Percentiles rank a stretch among this genome's conserved stretches.
Conservation (phyloP, 345 rosid species). For the Ceriops decandra region DNA sequence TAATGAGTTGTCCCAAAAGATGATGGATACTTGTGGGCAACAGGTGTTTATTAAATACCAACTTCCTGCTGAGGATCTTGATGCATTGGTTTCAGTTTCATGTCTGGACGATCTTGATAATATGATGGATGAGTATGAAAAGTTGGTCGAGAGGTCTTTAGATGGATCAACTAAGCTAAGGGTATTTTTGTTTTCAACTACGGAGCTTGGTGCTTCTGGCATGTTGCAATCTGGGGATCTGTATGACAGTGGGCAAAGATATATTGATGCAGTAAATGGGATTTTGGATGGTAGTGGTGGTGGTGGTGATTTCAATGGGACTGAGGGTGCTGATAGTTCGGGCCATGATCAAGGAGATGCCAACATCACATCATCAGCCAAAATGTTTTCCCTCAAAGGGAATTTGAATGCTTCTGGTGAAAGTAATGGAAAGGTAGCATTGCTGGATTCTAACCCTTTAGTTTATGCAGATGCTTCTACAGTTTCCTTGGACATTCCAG, state of each 20-base stretch:
- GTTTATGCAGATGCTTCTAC: conserved; percentile 35
- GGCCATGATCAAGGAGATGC: neutral
- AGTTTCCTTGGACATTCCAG: conserved; percentile 34
- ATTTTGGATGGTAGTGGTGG: conserved; percentile 28
- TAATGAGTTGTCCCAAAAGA: conserved; percentile 51
- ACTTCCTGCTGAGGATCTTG: conserved; percentile 83
- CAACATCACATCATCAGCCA: conserved; percentile 34
- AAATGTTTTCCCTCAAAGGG: conserved; percentile 34
- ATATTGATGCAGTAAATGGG: conserved; percentile 70
- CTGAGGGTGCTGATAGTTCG: conserved; percentile 22
- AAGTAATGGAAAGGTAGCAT: conserved; percentile 23
- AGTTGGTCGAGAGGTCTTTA: conserved; percentile 51
- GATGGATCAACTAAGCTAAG: conserved; percentile 70
- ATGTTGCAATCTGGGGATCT: conserved; percentile 41
- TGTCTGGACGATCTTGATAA: conserved; percentile 71
- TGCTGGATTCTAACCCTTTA: conserved; percentile 29
- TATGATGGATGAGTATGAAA: conserved; percentile 83
- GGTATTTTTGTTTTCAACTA: conserved; percentile 56
- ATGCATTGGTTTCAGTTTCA: conserved; percentile 70
- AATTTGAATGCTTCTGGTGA: conserved; percentile 30
- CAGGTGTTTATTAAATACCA: conserved; percentile 62
- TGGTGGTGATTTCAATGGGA: conserved; percentile 42
- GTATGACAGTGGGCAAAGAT: conserved; percentile 53
- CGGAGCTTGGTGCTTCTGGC: conserved; percentile 47
- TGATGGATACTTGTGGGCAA: conserved; percentile 51